These are phyloP conservation scores for Atkinsonella hypoxylon DNA, from an alignment of 2,329 filamentous ascomycete species.

Conservation along the genomic window DNA sequence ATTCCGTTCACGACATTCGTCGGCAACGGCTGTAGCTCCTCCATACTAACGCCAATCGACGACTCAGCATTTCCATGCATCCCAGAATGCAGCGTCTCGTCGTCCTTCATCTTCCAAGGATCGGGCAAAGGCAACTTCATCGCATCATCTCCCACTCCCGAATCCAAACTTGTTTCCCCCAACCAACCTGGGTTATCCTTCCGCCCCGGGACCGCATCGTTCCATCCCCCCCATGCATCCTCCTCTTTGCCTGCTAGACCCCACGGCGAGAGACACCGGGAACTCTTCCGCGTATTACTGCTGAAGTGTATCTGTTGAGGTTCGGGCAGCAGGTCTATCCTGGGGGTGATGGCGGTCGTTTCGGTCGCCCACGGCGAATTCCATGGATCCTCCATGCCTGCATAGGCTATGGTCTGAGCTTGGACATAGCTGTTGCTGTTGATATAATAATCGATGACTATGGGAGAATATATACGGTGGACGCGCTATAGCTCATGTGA, in stretches of 20 bases:
- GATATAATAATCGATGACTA: background rate
- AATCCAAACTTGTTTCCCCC: slow-evolving; percentile 13
- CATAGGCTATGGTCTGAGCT: background rate
- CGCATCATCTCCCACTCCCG: slow-evolving; percentile 20
- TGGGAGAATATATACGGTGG: background rate
- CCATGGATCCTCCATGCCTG: slow-evolving; percentile 51
- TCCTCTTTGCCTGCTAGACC: slow-evolving; percentile 13
- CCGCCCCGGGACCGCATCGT: slow-evolving; percentile 13
- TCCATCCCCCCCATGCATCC: slow-evolving; percentile 25
- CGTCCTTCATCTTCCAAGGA: slow-evolving; percentile 12
- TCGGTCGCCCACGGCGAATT: slow-evolving; percentile 45
- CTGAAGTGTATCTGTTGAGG: slow-evolving; percentile 21
- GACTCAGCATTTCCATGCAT: slow-evolving; percentile 16
- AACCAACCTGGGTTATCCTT: slow-evolving; percentile 1
- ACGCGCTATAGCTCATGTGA: background rate
- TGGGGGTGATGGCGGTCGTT: slow-evolving; percentile 23
- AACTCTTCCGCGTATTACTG: slow-evolving; percentile 13
- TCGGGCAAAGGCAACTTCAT: slow-evolving; percentile 17
- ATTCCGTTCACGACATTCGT: background rate
- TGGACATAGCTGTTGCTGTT: background rate
- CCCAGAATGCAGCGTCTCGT: slow-evolving; percentile 6
- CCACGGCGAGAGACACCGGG: slow-evolving; percentile 17
- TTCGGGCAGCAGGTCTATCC: slow-evolving; percentile 21
- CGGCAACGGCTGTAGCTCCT: background rate
- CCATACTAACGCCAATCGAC: slow-evolving; percentile 17